Evolutionary conservation across 805 yeast genomes (phyloP).

Genomic region (Yamadazyma phyllophila): DNA sequence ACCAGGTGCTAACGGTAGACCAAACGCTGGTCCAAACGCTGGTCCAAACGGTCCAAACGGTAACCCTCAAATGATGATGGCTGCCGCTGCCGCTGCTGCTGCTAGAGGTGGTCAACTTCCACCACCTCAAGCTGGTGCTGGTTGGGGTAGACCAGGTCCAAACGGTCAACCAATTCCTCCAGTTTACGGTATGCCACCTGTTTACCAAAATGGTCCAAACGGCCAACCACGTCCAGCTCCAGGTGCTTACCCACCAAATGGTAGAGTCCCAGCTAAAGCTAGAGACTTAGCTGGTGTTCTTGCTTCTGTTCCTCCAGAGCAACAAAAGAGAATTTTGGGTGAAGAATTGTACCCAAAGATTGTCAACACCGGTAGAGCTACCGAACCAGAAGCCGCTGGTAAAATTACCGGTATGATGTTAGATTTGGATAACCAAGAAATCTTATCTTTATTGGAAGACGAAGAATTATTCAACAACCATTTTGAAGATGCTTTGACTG

Average conservation of each 20-base stretch:
- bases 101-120: slow-evolving; percentile 58
- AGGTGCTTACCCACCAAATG: slow-evolving; percentile 42
- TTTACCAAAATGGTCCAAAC: slow-evolving; percentile 57
- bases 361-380: slow-evolving; percentile 79
- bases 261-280: slow-evolving; percentile 42
- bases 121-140: slow-evolving; percentile 49
- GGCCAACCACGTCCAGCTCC: slow-evolving; percentile 53
- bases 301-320: slow-evolving; percentile 73
- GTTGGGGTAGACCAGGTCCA: slow-evolving; percentile 64
- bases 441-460: slow-evolving; percentile 83
- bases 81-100: slow-evolving; percentile 11
- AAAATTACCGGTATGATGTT: slow-evolving; percentile 98
- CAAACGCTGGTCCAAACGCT: slow-evolving; percentile 4
- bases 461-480: slow-evolving; percentile 86
- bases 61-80: slow-evolving; percentile 75
- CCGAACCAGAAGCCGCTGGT: slow-evolving; percentile 94
- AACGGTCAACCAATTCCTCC: slow-evolving; percentile 84
- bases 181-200: slow-evolving; percentile 84
- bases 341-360: slow-evolving; percentile 95
- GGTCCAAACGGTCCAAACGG: slow-evolving; percentile 31
- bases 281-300: slow-evolving; percentile 60
- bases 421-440: slow-evolving; percentile 90
- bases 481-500: slow-evolving; percentile 90
- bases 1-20: slow-evolving; percentile 57
- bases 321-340: slow-evolving; percentile 96